Percentiles rank a stretch among this genome's conserved stretches.
Conservation (phyloP, 2,329 filamentous ascomycete species). For the Aspergillus persii region DNA sequence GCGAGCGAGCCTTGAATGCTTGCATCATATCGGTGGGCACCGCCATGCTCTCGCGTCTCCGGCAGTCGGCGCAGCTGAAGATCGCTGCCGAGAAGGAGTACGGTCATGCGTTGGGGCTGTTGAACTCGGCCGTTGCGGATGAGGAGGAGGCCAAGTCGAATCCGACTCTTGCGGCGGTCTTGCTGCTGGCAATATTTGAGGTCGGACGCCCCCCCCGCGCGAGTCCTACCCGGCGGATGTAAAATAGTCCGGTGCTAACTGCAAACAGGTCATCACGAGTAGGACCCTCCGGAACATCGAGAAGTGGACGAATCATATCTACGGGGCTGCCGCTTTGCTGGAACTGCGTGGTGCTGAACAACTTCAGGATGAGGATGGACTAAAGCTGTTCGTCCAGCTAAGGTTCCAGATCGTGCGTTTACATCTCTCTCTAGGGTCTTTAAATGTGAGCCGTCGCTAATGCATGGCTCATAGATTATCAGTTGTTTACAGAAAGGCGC, state of each 20-base stretch:
- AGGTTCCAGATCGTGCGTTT: conserved; percentile 55
- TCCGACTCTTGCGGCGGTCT: conserved; percentile 52
- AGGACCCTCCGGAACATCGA: conserved; percentile 48
- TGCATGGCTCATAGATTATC: conserved; percentile 28
- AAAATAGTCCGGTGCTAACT: conserved; percentile 3
- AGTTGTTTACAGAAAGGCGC: conserved; percentile 35
- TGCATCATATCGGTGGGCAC: conserved; percentile 59
- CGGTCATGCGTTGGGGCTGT: conserved; percentile 50
- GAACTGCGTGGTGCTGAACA: conserved; percentile 42
- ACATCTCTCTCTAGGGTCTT: not conserved
- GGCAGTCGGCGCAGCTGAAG: conserved; percentile 47
- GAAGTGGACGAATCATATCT: conserved; percentile 58
- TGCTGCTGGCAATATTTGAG: conserved; percentile 62
- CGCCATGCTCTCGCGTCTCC: conserved; percentile 57
- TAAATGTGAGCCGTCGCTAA: not conserved
- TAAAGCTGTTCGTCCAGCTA: conserved; percentile 55
- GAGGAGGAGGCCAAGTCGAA: conserved; percentile 36
- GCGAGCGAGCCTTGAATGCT: conserved; percentile 38
- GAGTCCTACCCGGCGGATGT: not conserved
- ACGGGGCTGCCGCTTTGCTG: conserved; percentile 60
- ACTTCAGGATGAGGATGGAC: conserved; percentile 44
- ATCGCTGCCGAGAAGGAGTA: conserved; percentile 54
- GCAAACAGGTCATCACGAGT: conserved; percentile 35
- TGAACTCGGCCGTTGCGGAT: conserved; percentile 34
- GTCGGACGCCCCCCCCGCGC: conserved; percentile 36